Percentiles rank a stretch among this genome's conserved stretches.
phyloP scores from a whole-genome alignment of 2,329 filamentous ascomycete species.

The Stagonosporopsis tanaceti region DNA sequence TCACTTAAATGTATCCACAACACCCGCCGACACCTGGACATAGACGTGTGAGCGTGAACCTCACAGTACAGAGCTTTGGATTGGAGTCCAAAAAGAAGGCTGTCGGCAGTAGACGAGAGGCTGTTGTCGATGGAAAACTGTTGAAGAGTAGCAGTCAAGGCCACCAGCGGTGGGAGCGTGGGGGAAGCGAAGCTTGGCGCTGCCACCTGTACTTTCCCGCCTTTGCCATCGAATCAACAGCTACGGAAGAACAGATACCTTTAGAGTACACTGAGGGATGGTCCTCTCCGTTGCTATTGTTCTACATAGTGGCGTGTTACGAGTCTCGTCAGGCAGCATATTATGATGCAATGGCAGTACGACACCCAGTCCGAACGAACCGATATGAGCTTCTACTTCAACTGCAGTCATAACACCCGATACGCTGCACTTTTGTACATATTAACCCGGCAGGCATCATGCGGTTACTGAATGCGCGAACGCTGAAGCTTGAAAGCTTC shows the following conservation, averaged over 20 bases:
- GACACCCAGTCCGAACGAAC: too few species aligned
- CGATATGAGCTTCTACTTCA: not conserved
- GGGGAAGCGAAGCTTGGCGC: slow-evolving; percentile 17
- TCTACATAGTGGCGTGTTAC: not conserved
- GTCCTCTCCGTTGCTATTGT: not conserved
- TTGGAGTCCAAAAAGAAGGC: not conserved
- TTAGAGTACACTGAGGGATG: not conserved
- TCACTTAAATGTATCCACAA: not conserved
- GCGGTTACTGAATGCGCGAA: slow-evolving; percentile 22
- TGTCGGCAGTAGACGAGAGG: not conserved
- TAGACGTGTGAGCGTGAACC: not conserved
- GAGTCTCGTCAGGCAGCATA: not conserved
- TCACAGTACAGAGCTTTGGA: not conserved
- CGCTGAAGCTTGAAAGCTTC: slow-evolving; percentile 17
- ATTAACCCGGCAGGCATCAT: not conserved
- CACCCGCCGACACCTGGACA: not conserved
- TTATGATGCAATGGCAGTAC: not conserved
- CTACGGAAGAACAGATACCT: not conserved
- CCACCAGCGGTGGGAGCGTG: slow-evolving; percentile 3
- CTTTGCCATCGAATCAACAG: not conserved
- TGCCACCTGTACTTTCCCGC: not conserved
- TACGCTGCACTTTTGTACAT: not conserved
- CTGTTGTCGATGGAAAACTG: not conserved
- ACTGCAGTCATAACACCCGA: not conserved
- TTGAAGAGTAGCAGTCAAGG: slow-evolving; percentile 1